Evolutionary conservation across 345 rosid species (phyloP), one percentile per base, ranked within the genome.

Genomic region (Gossypium australe): DNA sequence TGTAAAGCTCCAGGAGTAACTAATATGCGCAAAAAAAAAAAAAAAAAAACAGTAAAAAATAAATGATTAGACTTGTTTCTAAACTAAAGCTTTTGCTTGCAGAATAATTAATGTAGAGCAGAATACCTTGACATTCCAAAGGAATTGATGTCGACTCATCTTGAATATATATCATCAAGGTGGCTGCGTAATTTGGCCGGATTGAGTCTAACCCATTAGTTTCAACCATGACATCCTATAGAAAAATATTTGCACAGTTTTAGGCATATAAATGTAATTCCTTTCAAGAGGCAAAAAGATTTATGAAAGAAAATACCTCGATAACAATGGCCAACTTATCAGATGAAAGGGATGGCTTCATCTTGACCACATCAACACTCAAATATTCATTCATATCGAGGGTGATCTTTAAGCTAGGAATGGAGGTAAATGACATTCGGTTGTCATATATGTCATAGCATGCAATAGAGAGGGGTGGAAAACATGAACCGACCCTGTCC

Each of bases 401-500:
- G 79, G 78, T 77, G 71, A 86, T 82, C 24, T 65, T 55, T 58
- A 87, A 74, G 27, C 74, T 62, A 58, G 89, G 92, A 62, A 77
- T 51, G 68, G 79, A 77, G 57, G 75, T 10, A 74, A 92, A 87
- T 25, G 55, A 78, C 25, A 79, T 85, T 68, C 20, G 80, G 75
- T 88, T 89, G 67, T 63, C 84, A 66, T 72, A 84, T 71, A 70
- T 71, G 79, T 92, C 97, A 66, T 78, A 78, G 77, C 94, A 85
- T 34, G 81, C 86, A 48, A 92, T 62, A 53, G 48, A 53, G 49
- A 86, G 14, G 9, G 69, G 71, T 38, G 85, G 84, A 70, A 87
- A 81, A 47, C 55, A 72, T 13, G 86, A 86, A 77, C 97, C 97
- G 34, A 86, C 86, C 80, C 97, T 91, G 86, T 61, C 48, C 44